These are phyloP conservation scores for Hortaea sp. DNA, from an alignment of 2,329 filamentous ascomycete species.

Conservation along the genomic window DNA sequence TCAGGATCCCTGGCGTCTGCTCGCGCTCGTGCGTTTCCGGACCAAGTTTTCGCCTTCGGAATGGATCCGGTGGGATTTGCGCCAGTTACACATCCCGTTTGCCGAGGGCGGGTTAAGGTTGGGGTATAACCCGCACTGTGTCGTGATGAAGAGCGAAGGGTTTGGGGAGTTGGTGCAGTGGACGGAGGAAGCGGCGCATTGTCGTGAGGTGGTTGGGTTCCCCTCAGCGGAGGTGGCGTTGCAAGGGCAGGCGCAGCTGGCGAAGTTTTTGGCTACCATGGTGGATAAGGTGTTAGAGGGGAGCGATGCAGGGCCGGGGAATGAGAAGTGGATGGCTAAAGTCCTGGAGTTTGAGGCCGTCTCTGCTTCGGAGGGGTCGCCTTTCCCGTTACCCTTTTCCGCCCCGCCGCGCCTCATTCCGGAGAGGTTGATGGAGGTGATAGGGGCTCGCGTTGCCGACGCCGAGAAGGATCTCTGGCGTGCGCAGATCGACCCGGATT, in stretches of 20 bases:
- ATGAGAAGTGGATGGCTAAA: background rate
- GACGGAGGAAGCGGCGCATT: constrained; percentile 9
- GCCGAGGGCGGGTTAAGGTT: background rate
- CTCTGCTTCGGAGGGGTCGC: too few species aligned
- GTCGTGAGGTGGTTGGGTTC: constrained; percentile 13
- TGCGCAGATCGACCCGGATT: background rate
- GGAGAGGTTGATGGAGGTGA: constrained; percentile 3
- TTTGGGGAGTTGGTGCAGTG: constrained; percentile 6
- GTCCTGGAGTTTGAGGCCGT: background rate
- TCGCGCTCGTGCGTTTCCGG: constrained; percentile 9
- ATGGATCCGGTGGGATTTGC: constrained; percentile 9
- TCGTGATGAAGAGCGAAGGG: background rate
- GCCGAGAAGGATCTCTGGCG: constrained; percentile 13
- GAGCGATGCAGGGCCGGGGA: background rate
- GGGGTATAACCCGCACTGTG: constrained; percentile 6
- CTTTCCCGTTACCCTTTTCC: constrained; percentile 6
- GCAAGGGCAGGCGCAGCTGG: constrained; percentile 12
- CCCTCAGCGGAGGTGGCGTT: constrained; percentile 12
- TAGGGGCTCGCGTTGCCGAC: constrained; percentile 8
- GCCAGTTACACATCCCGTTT: constrained; percentile 3
- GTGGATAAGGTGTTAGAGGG: constrained; percentile 6
- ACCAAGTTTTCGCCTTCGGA: constrained; percentile 1
- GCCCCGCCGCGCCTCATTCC: constrained; percentile 10
- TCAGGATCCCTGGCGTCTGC: constrained; percentile 2
- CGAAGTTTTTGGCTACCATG: constrained; percentile 8